phyloP scores from a whole-genome alignment of 331 rosid species.

The Pyracantha coccinea region DNA sequence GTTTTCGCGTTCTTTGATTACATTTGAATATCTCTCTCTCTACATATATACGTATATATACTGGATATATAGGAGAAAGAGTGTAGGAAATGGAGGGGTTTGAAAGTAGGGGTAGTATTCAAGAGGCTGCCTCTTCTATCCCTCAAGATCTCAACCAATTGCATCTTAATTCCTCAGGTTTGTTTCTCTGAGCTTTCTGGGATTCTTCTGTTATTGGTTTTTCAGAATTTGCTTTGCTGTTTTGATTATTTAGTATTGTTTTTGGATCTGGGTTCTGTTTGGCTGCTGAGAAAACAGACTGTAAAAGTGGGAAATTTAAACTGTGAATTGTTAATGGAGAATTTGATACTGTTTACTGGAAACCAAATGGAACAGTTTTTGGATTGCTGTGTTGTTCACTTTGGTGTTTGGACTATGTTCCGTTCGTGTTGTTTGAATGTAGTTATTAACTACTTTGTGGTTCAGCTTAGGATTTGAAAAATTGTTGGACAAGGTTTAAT shows the following conservation, averaged over 20 bases:
- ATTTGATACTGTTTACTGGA: not conserved
- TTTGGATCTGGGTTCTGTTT: constrained; percentile 17
- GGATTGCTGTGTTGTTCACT: not conserved
- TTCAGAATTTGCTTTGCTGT: not conserved
- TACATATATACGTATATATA: not conserved
- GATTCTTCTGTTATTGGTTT: not conserved
- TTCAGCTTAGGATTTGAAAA: not conserved
- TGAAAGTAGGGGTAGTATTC: constrained; percentile 56
- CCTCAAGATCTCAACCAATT: constrained; percentile 48
- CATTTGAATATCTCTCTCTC: not conserved
- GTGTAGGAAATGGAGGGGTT: constrained; percentile 67
- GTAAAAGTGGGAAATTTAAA: not conserved
- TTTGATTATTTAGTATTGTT: not conserved
- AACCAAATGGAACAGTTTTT: not conserved
- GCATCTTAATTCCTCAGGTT: constrained; percentile 64
- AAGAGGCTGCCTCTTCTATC: constrained; percentile 37
- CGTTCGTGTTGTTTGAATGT: not conserved
- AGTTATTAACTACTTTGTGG: not conserved
- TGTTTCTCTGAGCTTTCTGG: constrained; percentile 6
- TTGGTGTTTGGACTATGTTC: not conserved
- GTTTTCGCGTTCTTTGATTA: not conserved
- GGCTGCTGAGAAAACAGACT: not conserved
- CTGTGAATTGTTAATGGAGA: not conserved
- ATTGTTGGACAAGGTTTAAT: not conserved
- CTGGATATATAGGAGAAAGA: constrained; percentile 1